Base-by-base conservation (phyloP, 1,139 yeast species). In the Kodamaea anthophila region DNA sequence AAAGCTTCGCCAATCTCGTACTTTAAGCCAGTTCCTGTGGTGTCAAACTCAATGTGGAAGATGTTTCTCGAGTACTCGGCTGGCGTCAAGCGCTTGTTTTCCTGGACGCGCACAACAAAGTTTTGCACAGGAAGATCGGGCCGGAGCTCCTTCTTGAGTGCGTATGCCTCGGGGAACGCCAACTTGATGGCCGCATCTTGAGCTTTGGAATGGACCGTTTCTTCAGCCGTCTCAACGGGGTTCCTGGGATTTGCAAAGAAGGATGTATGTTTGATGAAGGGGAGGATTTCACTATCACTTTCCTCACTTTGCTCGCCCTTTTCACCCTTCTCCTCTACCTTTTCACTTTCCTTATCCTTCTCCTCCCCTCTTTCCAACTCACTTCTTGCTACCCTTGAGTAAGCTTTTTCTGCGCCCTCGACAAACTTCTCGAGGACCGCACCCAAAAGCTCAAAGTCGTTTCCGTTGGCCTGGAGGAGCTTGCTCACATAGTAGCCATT, bases 1-100 rank as follows among this genome's bases (percentile, higher is more conserved):
- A 91, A 74, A 6, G 97, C 96, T 65, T 91, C 98, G 54, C 98
- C 98, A 51, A 91, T 84, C 40, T 79, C 93, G 53, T 91, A 91
- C 31, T 76, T 85, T 53, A 91, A 70, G 16, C 94, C 96, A 24
- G 97, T 87, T 31, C 94, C 94, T 29, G 88, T 61, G 46, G 79
- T 73, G 54, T 91, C 98, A 46, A 91, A 85, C 60, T 91, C 97
- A 46, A 91, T 82, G 55, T 91, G 96, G 87, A 91, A 91, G 51
- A 91, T 88, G 58, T 91, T 84, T 65, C 98, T 84, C 38, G 85
- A 85, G 56, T 91, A 91, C 49, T 84, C 91, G 24, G 51, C 52
- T 8, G 97, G 97, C n/a, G 97, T 91, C 41, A 91, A 82, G 51
- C 97, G 77, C 60, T 77, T 80, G 65, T 87, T 88, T 51, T 84